These are phyloP conservation scores for Clitopilus hobsonii DNA, from an alignment of 768 basidiomycete genomes.

Conservation along the genomic window DNA sequence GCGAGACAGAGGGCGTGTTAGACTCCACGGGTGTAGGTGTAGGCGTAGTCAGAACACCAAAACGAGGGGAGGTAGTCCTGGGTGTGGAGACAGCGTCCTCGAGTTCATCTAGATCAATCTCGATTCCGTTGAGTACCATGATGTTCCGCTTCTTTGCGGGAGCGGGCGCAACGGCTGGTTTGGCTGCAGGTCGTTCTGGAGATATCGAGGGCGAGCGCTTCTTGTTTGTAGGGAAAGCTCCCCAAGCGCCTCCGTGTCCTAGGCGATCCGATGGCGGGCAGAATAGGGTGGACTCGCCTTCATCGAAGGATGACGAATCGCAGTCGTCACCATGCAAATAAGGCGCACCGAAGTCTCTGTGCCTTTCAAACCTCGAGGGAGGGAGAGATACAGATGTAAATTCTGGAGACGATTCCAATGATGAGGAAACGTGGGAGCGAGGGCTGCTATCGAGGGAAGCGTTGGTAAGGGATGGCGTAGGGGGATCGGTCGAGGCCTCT, in stretches of 20 bases:
- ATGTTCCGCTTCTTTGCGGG: constrained; percentile 6
- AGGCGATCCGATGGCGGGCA: background rate
- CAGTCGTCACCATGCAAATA: constrained; percentile 1
- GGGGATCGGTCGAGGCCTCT: constrained; percentile 25
- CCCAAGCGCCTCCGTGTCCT: background rate
- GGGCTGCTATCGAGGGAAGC: constrained; percentile 34
- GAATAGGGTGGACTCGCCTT: background rate
- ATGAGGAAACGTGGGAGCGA: constrained; percentile 27
- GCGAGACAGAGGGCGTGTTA: background rate
- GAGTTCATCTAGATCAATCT: constrained; percentile 14
- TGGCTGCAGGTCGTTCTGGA: background rate
- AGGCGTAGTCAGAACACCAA: background rate
- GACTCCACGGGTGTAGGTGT: background rate
- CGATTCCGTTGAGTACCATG: constrained; percentile 12
- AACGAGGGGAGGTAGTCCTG: background rate
- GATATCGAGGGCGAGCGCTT: background rate
- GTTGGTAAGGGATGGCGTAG: constrained; percentile 31
- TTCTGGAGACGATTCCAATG: constrained; percentile 18
- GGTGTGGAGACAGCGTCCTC: constrained; percentile 6
- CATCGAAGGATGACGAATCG: background rate
- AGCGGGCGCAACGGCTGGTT: background rate
- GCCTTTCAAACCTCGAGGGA: constrained; percentile 2
- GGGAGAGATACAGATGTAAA: constrained; percentile 25
- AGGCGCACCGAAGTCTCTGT: background rate
- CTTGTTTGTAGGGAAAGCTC: background rate